These are phyloP conservation scores for Purshia tridentata DNA, from an alignment of 306 rosid species.

Conservation along the genomic window DNA sequence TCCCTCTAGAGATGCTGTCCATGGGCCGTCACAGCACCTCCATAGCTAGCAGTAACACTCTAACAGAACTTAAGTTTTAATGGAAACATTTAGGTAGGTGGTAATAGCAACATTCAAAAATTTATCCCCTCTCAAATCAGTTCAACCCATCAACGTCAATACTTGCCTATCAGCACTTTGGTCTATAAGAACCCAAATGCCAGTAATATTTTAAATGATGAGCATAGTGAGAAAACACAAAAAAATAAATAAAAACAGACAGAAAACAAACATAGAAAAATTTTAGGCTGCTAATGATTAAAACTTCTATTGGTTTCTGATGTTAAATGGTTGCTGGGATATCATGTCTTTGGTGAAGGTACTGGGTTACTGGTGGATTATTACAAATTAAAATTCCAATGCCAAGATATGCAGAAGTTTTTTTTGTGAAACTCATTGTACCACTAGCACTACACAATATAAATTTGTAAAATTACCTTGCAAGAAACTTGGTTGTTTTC, in stretches of 20 bases:
- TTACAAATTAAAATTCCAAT: not conserved
- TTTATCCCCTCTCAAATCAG: not conserved
- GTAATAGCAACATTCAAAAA: not conserved
- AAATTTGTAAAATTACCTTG: slow-evolving; percentile 41
- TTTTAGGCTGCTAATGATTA: not conserved
- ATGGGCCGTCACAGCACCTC: too few relatives aligned
- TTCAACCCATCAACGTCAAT: not conserved
- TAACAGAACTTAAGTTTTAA: too few relatives aligned
- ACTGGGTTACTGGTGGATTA: not conserved
- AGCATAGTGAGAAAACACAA: too few relatives aligned
- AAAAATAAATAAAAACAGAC: not conserved
- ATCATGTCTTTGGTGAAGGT: not conserved
- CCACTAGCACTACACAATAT: not conserved
- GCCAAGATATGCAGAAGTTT: too few relatives aligned
- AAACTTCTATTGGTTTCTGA: slow-evolving; percentile 1
- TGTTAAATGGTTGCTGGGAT: not conserved
- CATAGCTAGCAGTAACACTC: too few relatives aligned
- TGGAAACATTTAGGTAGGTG: not conserved
- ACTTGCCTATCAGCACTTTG: not conserved
- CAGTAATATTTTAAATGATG: not conserved
- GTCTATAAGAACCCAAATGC: not conserved
- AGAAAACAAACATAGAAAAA: not conserved
- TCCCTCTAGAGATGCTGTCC: too few relatives aligned
- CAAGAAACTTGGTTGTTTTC: slow-evolving; percentile 44
- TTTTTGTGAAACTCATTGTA: not conserved